A percentile compares a stretch with the other conserved stretches of the same genome.
Evolutionary conservation across 2,329 filamentous ascomycete species (phyloP).

Genomic region (Dichotomopilus funicola): DNA sequence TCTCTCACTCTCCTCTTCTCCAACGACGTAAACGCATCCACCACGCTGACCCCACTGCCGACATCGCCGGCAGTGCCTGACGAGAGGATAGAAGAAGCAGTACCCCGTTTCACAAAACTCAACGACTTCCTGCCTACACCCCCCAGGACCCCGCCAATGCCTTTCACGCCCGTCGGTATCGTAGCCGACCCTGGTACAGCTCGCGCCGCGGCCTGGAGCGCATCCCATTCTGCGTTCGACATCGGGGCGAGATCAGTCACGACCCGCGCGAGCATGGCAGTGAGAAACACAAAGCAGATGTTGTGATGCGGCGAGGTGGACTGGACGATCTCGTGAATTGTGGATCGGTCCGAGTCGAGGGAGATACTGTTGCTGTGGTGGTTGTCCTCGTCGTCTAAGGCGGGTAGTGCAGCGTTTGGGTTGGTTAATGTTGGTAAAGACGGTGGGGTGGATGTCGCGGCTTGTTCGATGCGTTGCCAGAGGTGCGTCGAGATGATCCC

Average conservation of each 20-base stretch:
- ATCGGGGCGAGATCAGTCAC: conserved; percentile 43
- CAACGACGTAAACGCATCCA: conserved; percentile 35
- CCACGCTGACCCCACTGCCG: conserved; percentile 10
- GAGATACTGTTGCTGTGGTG: conserved; percentile 5
- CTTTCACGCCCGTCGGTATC: conserved; percentile 5
- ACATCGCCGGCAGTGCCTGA: not conserved
- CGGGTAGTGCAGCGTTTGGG: not conserved
- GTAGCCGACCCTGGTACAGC: not conserved
- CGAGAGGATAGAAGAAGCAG: conserved; percentile 2
- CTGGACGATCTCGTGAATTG: conserved; percentile 67
- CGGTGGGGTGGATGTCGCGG: conserved; percentile 25
- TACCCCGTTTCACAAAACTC: conserved; percentile 35
- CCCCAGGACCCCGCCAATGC: conserved; percentile 10
- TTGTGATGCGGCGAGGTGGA: conserved; percentile 65
- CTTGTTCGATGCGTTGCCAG: conserved; percentile 63
- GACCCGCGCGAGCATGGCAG: conserved; percentile 60
- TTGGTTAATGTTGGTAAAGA: conserved; percentile 7
- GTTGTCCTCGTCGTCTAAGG: not conserved
- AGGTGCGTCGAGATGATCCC: conserved; percentile 66
- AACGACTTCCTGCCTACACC: conserved; percentile 39
- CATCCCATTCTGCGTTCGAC: conserved; percentile 32
- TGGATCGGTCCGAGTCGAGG: conserved; percentile 40
- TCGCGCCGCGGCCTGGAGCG: not conserved
- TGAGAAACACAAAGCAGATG: conserved; percentile 83
- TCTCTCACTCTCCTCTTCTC: conserved; percentile 54